A percentile compares a stretch with the other conserved stretches of the same genome.
These are phyloP conservation scores for Hypoxylon rickii DNA, from an alignment of 495 filamentous ascomycete genomes.

Conservation along the genomic window DNA sequence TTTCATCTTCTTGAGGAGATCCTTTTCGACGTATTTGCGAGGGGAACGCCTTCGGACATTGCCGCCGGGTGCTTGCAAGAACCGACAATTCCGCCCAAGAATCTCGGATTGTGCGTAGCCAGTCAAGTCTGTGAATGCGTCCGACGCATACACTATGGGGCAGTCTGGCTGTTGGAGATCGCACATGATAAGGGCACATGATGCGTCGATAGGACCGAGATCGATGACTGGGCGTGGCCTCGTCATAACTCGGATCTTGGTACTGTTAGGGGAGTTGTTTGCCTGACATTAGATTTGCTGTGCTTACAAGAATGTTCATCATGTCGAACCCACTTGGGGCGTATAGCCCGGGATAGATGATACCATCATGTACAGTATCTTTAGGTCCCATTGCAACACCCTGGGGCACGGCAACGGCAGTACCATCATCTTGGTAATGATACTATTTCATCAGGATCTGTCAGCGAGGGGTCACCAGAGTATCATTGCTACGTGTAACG, in stretches of 20 bases:
- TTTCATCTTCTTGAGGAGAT: conserved; percentile 44
- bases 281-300: too few relatives aligned
- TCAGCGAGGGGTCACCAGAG: conserved; percentile 5
- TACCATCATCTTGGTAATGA: conserved; percentile 6
- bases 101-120: conserved; percentile 50
- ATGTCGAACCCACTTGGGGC: conserved; percentile 51
- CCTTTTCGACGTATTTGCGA: conserved; percentile 43
- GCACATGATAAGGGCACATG: conserved; percentile 54
- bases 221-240: conserved; percentile 51
- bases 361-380: conserved; percentile 38
- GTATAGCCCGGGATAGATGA: conserved; percentile 56
- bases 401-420: background rate
- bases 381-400: conserved; percentile 2
- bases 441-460: conserved; percentile 11
- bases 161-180: conserved; percentile 48
- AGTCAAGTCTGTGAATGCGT: conserved; percentile 48
- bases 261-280: conserved; percentile 2
- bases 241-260: conserved; percentile 41
- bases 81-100: conserved; percentile 57
- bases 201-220: conserved; percentile 52
- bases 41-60: conserved; percentile 35
- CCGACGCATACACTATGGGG: conserved; percentile 56
- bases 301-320: conserved; percentile 52
- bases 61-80: conserved; percentile 52
- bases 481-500: background rate